These are phyloP conservation scores for Suillus alpinus DNA, from an alignment of 768 basidiomycete species.

Conservation along the genomic window DNA sequence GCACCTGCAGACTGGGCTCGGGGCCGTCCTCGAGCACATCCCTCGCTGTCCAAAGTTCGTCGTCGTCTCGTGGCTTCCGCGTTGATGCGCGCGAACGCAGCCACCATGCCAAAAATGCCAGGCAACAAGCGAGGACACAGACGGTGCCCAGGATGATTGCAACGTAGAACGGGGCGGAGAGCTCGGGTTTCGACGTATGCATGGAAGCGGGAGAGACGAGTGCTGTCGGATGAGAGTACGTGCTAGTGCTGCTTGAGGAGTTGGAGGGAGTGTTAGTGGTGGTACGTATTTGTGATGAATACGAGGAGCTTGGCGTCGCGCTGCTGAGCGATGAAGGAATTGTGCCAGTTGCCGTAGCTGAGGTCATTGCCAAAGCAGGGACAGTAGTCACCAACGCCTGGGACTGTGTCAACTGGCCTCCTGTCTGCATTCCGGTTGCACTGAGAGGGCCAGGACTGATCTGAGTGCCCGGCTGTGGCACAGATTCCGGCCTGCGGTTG, in stretches of 20 bases:
- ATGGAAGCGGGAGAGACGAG: constrained; percentile 20
- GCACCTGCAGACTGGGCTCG: constrained; percentile 4
- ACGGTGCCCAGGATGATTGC: constrained; percentile 49
- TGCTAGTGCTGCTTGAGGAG: neutral
- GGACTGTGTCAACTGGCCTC: neutral
- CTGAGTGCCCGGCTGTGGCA: neutral
- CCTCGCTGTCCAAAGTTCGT: constrained; percentile 34
- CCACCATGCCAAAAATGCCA: constrained; percentile 48
- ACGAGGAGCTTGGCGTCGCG: neutral
- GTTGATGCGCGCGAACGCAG: constrained; percentile 40
- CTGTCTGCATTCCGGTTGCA: neutral
- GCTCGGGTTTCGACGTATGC: constrained; percentile 17
- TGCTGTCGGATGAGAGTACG: constrained; percentile 4
- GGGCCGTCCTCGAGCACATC: constrained; percentile 11
- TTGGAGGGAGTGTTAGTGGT: neutral
- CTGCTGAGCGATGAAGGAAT: constrained; percentile 8
- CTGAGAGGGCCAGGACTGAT: neutral
- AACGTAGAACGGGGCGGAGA: constrained; percentile 44
- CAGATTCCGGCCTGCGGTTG: neutral
- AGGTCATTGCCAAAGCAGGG: constrained; percentile 2
- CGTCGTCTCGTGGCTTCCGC: constrained; percentile 31
- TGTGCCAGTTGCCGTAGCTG: constrained; percentile 7
- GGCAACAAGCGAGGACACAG: constrained; percentile 41
- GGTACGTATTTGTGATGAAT: neutral
- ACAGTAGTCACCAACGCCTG: neutral